Conservation (phyloP, 148 eudicot species). For the Nepenthes mirabilis region DNA sequence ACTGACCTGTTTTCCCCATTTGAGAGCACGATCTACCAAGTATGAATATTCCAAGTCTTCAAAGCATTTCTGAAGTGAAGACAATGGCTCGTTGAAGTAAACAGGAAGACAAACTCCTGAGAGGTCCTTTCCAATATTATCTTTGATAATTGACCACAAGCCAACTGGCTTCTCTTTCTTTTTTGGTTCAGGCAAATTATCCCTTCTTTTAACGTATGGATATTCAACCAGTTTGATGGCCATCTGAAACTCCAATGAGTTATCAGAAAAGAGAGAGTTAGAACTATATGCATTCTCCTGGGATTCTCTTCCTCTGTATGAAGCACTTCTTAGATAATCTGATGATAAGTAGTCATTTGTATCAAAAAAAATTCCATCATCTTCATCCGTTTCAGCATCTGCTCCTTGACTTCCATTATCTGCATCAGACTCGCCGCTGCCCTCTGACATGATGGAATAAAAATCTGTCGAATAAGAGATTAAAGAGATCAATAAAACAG, state of each 20-base stretch:
- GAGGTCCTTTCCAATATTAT: constrained; percentile 90
- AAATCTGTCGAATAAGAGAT: constrained; percentile 42
- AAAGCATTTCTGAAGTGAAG: constrained; percentile 89
- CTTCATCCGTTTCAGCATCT: constrained; percentile 76
- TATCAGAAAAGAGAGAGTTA: constrained; percentile 25
- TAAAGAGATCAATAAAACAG: not conserved
- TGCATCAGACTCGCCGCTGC: constrained; percentile 74
- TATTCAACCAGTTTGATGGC: constrained; percentile 50
- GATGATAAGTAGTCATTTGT: constrained; percentile 75
- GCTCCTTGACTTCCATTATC: constrained; percentile 81
- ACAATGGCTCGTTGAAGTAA: constrained; percentile 90
- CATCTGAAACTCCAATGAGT: constrained; percentile 36
- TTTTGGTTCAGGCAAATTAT: constrained; percentile 85
- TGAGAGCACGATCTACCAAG: constrained; percentile 75
- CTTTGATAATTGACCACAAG: constrained; percentile 93
- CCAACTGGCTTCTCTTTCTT: constrained; percentile 90
- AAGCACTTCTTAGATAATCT: constrained; percentile 78
- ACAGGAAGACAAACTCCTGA: constrained; percentile 98
- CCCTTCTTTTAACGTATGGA: constrained; percentile 69
- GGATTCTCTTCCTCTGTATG: constrained; percentile 66
- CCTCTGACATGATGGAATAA: constrained; percentile 92
- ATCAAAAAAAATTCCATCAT: constrained; percentile 66
- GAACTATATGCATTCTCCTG: constrained; percentile 41
- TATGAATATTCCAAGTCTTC: constrained; percentile 91
- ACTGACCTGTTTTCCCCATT: constrained; percentile 92